phyloP scores from a whole-genome alignment of 2,329 filamentous ascomycete genomes.

The Ceratocystis papillata region DNA sequence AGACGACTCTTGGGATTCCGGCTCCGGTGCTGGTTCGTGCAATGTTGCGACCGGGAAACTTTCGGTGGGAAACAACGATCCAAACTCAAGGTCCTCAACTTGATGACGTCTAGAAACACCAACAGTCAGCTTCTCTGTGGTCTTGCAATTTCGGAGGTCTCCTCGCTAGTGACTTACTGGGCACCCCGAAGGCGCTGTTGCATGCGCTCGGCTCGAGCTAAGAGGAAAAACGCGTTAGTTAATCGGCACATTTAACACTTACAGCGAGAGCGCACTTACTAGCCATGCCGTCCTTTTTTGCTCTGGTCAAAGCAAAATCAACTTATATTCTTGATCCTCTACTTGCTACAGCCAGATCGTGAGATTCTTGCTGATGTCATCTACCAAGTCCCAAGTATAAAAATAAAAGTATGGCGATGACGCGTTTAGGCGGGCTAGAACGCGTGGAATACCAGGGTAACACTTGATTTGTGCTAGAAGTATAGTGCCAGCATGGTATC shows the following conservation, averaged over 20 bases:
- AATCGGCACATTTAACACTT: background rate
- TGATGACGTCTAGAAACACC: slow-evolving; percentile 39
- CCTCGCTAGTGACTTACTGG: slow-evolving; percentile 37
- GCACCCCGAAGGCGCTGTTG: slow-evolving; percentile 55
- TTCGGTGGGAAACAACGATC: slow-evolving; percentile 21
- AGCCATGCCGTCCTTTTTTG: slow-evolving; percentile 17
- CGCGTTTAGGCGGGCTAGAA: slow-evolving; percentile 9
- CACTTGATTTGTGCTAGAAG: slow-evolving; percentile 11
- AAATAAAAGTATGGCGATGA: slow-evolving; percentile 16
- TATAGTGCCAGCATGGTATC: background rate
- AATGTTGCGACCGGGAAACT: slow-evolving; percentile 12
- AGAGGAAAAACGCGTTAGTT: background rate
- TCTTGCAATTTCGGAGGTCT: slow-evolving; percentile 13
- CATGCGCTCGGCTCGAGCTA: slow-evolving; percentile 51
- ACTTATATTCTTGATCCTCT: slow-evolving; percentile 5
- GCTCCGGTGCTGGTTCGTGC: slow-evolving; percentile 1
- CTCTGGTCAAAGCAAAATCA: background rate
- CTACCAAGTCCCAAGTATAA: background rate
- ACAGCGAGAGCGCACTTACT: slow-evolving; percentile 14
- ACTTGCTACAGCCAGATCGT: background rate
- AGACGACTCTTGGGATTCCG: slow-evolving; percentile 14
- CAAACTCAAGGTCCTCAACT: slow-evolving; percentile 50
- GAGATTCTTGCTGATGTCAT: slow-evolving; percentile 15
- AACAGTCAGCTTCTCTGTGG: slow-evolving; percentile 21
- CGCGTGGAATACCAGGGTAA: slow-evolving; percentile 16